Base-by-base conservation (phyloP, 352 stramenopile species). In the Halophytophthora polymorphica region DNA sequence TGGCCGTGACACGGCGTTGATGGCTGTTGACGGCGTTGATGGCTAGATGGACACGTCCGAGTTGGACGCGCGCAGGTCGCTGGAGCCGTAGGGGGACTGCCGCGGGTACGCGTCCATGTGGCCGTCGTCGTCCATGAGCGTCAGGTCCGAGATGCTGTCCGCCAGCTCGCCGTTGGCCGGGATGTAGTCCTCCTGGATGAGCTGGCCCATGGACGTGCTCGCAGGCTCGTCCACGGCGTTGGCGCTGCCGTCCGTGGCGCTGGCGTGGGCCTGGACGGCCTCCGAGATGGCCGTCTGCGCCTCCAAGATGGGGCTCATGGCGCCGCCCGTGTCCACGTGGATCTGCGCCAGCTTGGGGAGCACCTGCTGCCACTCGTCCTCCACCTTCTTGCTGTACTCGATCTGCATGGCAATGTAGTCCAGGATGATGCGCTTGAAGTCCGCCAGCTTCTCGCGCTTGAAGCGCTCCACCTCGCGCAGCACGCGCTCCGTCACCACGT, bases 321-420 rank as follows among this genome's bases (percentile, higher is more conserved):
- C 60, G 14, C 36, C 46, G 2, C 61, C 45, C 8, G 64, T 64
- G 29, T 92, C 77, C 7, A 93, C 76, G 11, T 84, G 80, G 25
- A 95, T 95, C 52, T 77, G 54, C 3, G 71, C 62, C 0, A 95
- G 68, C 43, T 84, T 73, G 1, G 83, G 85, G 21, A 95, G 84
- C 10, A 93, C 77, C 25, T 76, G 60, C 46, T 79, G 70, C 85
- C 85, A 95, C 46, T 91, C 81, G 2, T 83, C 70, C 46, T 95
- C 85, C 21, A 93, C 86, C 66, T 91, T 86, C 55, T 97, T 95
- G 71, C 97, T 98, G 77, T 98, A 98, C 53, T 97, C 86, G 54
- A 98, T 97, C 66, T 99, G 93, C 64, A 98, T 85, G 48, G 97
- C 81, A 60, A 98, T 97, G 73, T 98, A 99, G 39, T 98, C 91